These are phyloP conservation scores for Dalbergia oliveri DNA, from an alignment of 306 rosid species.

Conservation along the genomic window DNA sequence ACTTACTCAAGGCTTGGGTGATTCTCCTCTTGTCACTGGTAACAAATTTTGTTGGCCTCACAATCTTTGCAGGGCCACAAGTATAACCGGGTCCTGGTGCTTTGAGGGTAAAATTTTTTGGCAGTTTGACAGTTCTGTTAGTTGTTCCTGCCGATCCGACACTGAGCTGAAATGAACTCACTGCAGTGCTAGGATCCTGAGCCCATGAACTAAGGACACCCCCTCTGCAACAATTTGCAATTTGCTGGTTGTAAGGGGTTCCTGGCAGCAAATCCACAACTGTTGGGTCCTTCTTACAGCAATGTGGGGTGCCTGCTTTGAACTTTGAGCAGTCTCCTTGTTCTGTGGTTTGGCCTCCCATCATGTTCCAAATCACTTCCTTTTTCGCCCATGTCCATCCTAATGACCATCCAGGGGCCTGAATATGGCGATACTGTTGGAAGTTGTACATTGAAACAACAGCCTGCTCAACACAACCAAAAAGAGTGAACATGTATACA, in stretches of 20 bases:
- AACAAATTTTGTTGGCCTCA: conserved; percentile 67
- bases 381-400: conserved; percentile 99
- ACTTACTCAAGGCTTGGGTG: conserved; percentile 96
- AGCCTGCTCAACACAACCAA: conserved; percentile 68
- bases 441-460: conserved; percentile 92
- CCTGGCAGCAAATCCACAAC: conserved; percentile 95
- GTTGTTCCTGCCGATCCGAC: conserved; percentile 96
- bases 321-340: conserved; percentile 96
- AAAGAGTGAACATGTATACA: conserved; percentile 2
- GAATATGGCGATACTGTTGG: conserved; percentile 95
- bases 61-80: conserved; percentile 83
- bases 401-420: conserved; percentile 88
- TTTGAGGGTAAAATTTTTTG: conserved; percentile 80
- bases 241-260: conserved; percentile 94
- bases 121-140: conserved; percentile 83
- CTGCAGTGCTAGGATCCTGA: conserved; percentile 79
- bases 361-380: conserved; percentile 94
- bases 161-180: conserved; percentile 89
- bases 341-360: conserved; percentile 91
- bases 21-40: conserved; percentile 79
- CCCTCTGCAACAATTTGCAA: conserved; percentile 96
- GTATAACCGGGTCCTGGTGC: conserved; percentile 95
- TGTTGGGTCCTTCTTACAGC: conserved; percentile 86
- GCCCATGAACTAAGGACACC: conserved; percentile 87
- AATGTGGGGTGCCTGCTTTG: conserved; percentile 83